Evolutionary conservation across 2,329 filamentous ascomycete genomes (phyloP).

Genomic region (Cercospora zeae-maydis): DNA sequence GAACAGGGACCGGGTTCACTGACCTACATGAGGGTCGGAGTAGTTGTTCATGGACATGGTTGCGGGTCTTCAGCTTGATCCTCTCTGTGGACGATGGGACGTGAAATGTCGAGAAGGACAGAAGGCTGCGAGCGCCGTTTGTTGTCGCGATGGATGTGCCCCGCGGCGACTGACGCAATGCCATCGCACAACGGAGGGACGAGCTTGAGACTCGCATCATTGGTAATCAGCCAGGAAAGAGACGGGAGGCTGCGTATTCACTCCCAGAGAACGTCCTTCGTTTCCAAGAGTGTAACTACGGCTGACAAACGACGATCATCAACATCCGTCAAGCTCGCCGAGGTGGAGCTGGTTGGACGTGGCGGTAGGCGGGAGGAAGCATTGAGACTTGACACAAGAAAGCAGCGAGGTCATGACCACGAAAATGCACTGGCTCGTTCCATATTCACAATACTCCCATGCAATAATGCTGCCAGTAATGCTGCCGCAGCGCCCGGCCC

Average conservation of each 20-base stretch:
- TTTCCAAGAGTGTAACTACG: background rate
- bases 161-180: background rate
- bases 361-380: too few relatives aligned
- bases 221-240: background rate
- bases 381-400: background rate
- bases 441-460: background rate
- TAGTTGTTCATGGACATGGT: conserved; percentile 17
- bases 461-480: background rate
- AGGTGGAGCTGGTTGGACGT: background rate
- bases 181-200: background rate
- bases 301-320: background rate
- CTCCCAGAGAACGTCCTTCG: background rate
- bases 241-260: background rate
- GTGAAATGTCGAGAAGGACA: background rate
- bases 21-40: conserved; percentile 21
- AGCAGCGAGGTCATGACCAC: background rate
- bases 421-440: background rate
- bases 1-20: conserved; percentile 11
- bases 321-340: conserved; percentile 1
- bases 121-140: background rate
- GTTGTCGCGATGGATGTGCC: background rate
- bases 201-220: background rate
- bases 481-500: background rate
- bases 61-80: background rate
- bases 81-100: background rate